Evolutionary conservation across 2,329 filamentous ascomycete genomes (phyloP).

Genomic region (Aureobasidium melanogenum): DNA sequence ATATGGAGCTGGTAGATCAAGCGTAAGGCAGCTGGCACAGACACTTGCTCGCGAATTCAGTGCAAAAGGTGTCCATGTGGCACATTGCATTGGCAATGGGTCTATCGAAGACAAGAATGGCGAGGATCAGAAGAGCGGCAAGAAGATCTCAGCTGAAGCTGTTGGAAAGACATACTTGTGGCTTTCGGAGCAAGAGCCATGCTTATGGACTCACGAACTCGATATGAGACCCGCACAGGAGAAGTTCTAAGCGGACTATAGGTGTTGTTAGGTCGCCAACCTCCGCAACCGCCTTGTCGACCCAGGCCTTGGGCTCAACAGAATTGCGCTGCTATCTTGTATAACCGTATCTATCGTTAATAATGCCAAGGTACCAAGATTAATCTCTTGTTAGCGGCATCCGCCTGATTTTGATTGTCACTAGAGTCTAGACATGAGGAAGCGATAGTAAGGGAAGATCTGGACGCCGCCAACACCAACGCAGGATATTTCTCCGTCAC

Average conservation of each 20-base stretch:
- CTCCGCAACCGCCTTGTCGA: background rate
- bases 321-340: background rate
- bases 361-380: background rate
- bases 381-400: background rate
- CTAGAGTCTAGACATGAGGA: background rate
- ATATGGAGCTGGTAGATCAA: slow-evolving; percentile 46
- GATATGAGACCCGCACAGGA: slow-evolving; percentile 43
- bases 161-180: slow-evolving; percentile 50
- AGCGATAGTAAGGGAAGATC: background rate
- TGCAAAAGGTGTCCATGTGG: slow-evolving; percentile 48
- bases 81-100: slow-evolving; percentile 52
- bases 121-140: slow-evolving; percentile 40
- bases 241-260: slow-evolving; percentile 30
- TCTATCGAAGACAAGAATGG: slow-evolving; percentile 43
- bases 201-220: slow-evolving; percentile 44
- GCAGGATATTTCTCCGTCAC: background rate
- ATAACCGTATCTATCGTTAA: background rate
- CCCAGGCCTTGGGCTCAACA: background rate
- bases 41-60: slow-evolving; percentile 49
- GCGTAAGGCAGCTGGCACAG: slow-evolving; percentile 48
- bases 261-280: background rate
- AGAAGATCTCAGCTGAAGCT: slow-evolving; percentile 50
- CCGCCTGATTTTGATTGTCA: background rate
- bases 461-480: background rate
- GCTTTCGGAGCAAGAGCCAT: slow-evolving; percentile 40